Conservation (phyloP, 2,329 filamentous ascomycete genomes). For the Pestalotiopsis sp. region DNA sequence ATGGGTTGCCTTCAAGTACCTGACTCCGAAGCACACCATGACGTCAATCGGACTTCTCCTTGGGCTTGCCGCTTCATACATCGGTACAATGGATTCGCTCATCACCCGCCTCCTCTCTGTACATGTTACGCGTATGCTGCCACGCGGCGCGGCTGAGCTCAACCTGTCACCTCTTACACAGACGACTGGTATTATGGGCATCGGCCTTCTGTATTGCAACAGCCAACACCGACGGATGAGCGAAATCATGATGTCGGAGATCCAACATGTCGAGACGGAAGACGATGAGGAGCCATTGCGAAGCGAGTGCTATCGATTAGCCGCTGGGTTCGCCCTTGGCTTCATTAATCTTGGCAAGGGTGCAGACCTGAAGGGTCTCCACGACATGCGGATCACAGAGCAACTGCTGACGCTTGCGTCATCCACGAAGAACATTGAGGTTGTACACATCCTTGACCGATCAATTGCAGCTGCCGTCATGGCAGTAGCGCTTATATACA, state of each 20-base stretch:
- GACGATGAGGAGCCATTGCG: constrained; percentile 84
- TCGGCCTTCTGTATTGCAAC: constrained; percentile 89
- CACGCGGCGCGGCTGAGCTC: constrained; percentile 86
- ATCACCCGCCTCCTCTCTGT: constrained; percentile 93
- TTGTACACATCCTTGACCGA: constrained; percentile 90
- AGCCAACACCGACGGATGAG: constrained; percentile 98
- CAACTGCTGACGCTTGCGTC: constrained; percentile 83
- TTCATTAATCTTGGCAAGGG: constrained; percentile 95
- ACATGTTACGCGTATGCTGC: constrained; percentile 92
- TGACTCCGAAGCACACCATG: constrained; percentile 99
- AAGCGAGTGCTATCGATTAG: constrained; percentile 94
- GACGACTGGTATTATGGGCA: constrained; percentile 95
- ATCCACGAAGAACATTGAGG: constrained; percentile 83
- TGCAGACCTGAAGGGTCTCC: constrained; percentile 80
- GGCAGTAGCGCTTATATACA: constrained; percentile 87
- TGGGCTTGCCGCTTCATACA: constrained; percentile 87
- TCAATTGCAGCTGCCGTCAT: constrained; percentile 92
- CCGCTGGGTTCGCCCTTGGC: constrained; percentile 89
- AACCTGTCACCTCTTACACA: constrained; percentile 92
- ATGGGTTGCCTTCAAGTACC: constrained; percentile 98
- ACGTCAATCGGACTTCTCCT: constrained; percentile 94
- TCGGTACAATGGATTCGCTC: constrained; percentile 95
- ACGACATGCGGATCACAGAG: constrained; percentile 92
- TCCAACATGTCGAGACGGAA: constrained; percentile 78
- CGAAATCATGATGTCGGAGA: constrained; percentile 97